Evolutionary conservation across 768 basidiomycete genomes (phyloP).

Genomic region (Serendipita indica): DNA sequence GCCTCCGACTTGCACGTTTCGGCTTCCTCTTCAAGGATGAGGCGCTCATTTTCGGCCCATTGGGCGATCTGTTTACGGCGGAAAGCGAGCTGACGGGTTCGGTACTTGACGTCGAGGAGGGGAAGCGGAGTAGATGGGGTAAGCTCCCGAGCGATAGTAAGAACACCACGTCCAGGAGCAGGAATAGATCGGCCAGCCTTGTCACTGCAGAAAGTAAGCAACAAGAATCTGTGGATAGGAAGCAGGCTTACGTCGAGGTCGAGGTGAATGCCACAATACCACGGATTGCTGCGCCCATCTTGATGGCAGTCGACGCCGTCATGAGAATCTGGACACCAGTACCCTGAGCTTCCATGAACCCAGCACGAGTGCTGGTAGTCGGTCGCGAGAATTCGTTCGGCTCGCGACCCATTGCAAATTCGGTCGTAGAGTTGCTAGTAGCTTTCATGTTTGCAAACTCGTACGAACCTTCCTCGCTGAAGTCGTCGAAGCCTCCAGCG

Average conservation of each 20-base stretch:
- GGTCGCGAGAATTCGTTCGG: constrained; percentile 98
- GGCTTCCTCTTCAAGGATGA: constrained; percentile 67
- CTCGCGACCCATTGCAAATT: constrained; percentile 98
- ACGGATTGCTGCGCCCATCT: constrained; percentile 86
- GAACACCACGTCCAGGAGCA: constrained; percentile 87
- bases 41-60: constrained; percentile 84
- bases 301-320: constrained; percentile 90
- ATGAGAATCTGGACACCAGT: constrained; percentile 95
- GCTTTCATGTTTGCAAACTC: constrained; percentile 99
- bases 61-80: constrained; percentile 87
- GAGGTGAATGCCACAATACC: constrained; percentile 92
- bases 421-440: constrained; percentile 90
- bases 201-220: constrained; percentile 39
- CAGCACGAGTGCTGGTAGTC: constrained; percentile 87
- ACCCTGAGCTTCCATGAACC: constrained; percentile 96
- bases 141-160: constrained; percentile 77
- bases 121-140: constrained; percentile 63
- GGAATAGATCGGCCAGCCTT: constrained; percentile 98
- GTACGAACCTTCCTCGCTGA: constrained; percentile 95
- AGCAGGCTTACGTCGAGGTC: constrained; percentile 65
- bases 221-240: background rate
- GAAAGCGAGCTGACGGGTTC: constrained; percentile 88
- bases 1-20: constrained; percentile 41
- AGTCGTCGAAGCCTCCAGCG: constrained; percentile 95
- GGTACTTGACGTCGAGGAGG: constrained; percentile 73